Conservation (phyloP, 192 early-diverging fungal species). For the Thamnidium elegans region DNA sequence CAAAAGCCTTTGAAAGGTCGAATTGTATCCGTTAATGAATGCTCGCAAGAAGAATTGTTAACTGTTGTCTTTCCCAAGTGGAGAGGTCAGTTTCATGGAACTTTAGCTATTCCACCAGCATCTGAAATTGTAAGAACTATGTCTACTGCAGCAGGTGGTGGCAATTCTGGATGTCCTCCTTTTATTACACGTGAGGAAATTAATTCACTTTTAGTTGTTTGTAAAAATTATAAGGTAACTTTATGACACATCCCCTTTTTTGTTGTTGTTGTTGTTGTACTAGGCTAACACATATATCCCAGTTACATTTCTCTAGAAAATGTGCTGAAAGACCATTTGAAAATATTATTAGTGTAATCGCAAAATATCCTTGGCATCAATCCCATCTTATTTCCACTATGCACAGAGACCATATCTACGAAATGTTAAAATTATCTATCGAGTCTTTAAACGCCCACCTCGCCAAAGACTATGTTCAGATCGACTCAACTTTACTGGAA, state of each 20-base stretch:
- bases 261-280: too few relatives aligned
- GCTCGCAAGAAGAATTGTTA: constrained; percentile 57
- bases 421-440: constrained; percentile 54
- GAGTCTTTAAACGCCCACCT: constrained; percentile 60
- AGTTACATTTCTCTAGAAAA: constrained; percentile 73
- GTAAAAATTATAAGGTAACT: constrained; percentile 70
- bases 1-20: constrained; percentile 61
- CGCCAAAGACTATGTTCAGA: constrained; percentile 54
- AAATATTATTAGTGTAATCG: constrained; percentile 67
- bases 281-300: constrained; percentile 46
- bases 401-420: constrained; percentile 72
- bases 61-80: constrained; percentile 56
- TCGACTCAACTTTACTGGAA: constrained; percentile 50
- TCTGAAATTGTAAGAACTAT: constrained; percentile 11
- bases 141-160: constrained; percentile 20
- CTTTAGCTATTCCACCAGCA: constrained; percentile 38
- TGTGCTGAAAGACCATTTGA: constrained; percentile 76
- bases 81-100: constrained; percentile 48
- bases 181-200: constrained; percentile 72
- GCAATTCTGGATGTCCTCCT: constrained; percentile 20
- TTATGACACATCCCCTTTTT: constrained; percentile 8
- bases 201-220: constrained; percentile 62
- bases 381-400: constrained; percentile 53
- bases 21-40: constrained; percentile 47
- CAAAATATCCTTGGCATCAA: constrained; percentile 75